Evolutionary conservation across 805 yeast genomes (phyloP).

Genomic region (Saccharomycopsis malanga): DNA sequence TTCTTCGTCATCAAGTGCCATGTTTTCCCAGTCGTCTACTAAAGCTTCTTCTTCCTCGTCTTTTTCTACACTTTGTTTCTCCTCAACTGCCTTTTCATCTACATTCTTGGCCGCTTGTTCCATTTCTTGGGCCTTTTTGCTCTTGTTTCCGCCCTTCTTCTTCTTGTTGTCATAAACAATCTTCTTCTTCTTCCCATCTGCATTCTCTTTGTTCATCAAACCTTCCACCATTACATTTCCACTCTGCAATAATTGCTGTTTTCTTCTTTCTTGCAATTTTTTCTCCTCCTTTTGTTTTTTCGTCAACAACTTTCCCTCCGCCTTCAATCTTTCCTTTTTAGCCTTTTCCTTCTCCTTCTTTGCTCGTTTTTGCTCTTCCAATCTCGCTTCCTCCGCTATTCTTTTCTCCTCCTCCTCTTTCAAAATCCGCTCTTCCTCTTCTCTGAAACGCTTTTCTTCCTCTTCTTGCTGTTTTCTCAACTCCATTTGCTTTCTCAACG

Average conservation of each 20-base stretch:
- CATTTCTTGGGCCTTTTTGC: slow-evolving; percentile 24
- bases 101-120: slow-evolving; percentile 24
- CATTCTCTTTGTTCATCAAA: slow-evolving; percentile 34
- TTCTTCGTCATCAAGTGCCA: slow-evolving; percentile 54
- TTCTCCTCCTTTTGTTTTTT: slow-evolving; percentile 95
- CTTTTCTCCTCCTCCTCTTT: slow-evolving; percentile 44
- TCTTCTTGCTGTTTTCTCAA: slow-evolving; percentile 83
- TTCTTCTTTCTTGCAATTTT: slow-evolving; percentile 78
- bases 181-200: slow-evolving; percentile 48
- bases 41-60: slow-evolving; percentile 48
- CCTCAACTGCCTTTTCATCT: slow-evolving; percentile 23
- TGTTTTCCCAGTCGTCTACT: slow-evolving; percentile 81
- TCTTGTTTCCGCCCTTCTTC: slow-evolving; percentile 34
- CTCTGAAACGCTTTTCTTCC: slow-evolving; percentile 65
- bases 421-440: slow-evolving; percentile 56
- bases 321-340: slow-evolving; percentile 85
- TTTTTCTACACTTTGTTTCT: no score
- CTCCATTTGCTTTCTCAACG: slow-evolving; percentile 83
- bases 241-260: slow-evolving; percentile 71
- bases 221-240: slow-evolving; percentile 67
- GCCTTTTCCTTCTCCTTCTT: slow-evolving; percentile 85
- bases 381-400: slow-evolving; percentile 38
- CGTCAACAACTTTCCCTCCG: slow-evolving; percentile 90
- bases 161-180: slow-evolving; percentile 69
- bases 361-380: slow-evolving; percentile 50